A percentile compares a stretch with the other conserved stretches of the same genome.
Evolutionary conservation across 2,329 filamentous ascomycete species (phyloP).

Genomic region (Albophoma yamanashiensis): DNA sequence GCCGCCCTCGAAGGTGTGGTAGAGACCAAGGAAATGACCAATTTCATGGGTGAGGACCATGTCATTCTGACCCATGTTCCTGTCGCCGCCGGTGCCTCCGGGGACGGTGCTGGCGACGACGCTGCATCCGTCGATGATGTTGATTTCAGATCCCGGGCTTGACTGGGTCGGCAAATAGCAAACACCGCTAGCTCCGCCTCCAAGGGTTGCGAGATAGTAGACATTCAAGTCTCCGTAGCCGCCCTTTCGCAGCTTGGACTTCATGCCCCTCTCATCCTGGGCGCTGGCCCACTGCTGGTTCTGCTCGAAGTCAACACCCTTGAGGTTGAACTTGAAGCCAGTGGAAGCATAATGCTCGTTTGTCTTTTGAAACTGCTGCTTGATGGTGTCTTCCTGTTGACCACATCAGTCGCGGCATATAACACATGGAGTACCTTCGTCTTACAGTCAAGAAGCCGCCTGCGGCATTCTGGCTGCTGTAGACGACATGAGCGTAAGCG

Average conservation of each 20-base stretch:
- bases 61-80: not conserved
- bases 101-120: not conserved
- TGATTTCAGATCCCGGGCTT: not conserved
- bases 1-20: not conserved
- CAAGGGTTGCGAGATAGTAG: not conserved
- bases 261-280: not conserved
- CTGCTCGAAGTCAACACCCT: not conserved
- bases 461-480: not conserved
- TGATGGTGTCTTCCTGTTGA: not conserved
- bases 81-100: not conserved
- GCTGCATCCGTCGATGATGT: not conserved
- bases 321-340: not conserved
- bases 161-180: not conserved
- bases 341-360: not conserved
- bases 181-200: not conserved
- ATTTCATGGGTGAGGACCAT: not conserved
- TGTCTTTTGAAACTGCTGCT: not conserved
- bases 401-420: not conserved
- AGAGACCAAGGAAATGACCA: not conserved
- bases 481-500: not conserved
- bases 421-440: not conserved
- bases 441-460: not conserved
- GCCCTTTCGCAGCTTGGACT: not conserved
- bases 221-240: not conserved
- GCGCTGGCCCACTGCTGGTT: not conserved